Percentiles rank a stretch among this genome's conserved stretches.
These are phyloP conservation scores for Talaromyces sp. DNA, from an alignment of 2,329 filamentous ascomycete genomes.

Conservation along the genomic window DNA sequence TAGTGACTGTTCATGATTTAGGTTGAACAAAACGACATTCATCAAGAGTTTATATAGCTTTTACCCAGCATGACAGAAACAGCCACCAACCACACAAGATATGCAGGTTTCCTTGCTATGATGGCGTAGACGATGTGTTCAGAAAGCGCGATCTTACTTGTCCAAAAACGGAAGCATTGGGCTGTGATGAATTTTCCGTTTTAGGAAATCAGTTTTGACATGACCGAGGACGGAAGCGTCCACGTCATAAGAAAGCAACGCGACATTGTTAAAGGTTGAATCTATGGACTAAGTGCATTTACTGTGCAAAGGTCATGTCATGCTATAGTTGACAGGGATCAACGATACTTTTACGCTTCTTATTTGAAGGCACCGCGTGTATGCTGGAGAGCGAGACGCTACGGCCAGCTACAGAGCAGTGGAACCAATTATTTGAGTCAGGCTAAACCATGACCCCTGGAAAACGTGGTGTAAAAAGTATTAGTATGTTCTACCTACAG, in stretches of 20 bases:
- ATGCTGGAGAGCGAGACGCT: neutral
- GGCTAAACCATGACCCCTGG: neutral
- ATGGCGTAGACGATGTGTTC: neutral
- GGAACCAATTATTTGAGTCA: neutral
- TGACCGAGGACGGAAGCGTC: neutral
- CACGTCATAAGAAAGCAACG: neutral
- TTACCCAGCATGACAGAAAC: neutral
- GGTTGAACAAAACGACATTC: neutral
- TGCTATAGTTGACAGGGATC: neutral
- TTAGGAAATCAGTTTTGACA: neutral
- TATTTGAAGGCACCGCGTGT: neutral
- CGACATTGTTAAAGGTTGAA: neutral
- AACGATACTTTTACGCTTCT: neutral
- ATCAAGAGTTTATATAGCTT: neutral
- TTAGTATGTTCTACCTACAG: too few species aligned
- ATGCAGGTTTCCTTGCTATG: constrained; percentile 1
- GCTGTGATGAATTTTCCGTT: neutral
- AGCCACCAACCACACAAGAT: neutral
- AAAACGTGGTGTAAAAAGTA: neutral
- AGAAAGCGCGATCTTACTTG: neutral
- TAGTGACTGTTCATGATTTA: neutral
- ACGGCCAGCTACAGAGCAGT: neutral
- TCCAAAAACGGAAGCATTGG: neutral
- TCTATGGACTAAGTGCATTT: neutral
- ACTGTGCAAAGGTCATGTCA: neutral